Base-by-base conservation (phyloP, 169 alveolate genomes). In the Besnoitia besnoiti region DNA sequence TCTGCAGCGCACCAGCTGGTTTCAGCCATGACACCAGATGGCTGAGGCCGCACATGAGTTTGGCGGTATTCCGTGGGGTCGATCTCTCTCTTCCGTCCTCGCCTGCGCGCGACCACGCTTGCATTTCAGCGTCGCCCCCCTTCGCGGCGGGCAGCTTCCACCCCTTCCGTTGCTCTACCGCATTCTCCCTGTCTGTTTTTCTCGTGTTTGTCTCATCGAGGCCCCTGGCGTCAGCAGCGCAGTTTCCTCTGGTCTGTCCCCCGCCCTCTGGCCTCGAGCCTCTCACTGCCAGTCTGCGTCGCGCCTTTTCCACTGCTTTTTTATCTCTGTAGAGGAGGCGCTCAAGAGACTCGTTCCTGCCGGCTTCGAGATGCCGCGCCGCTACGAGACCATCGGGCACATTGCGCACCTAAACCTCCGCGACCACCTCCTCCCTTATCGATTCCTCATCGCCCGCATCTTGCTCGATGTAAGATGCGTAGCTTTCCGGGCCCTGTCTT, bases 401-500 rank as follows among this genome's bases (percentile, higher is more conserved):
- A 97, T 97, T 40, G 99, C 99, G 0, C 99, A 97, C 94, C 92
- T 97, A 90, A 97, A 97, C 94, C 96, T 97, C 59, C 96, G 97
- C 44, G 96, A 94, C 73, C 92, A 96, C n/a, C 96, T 95, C 51
- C 94, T 96, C 82, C 94, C 96, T 87, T 95, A 93, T 90, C 96
- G 96, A 94, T 94, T 96, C 80, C 91, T 97, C 55, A 97, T 97
- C 62, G 98, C 97, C 0, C 97, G 97, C 92, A 95, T 97, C 44
- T 87, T 97, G 39, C 89, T 96, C n/a, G 98, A 97, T 87, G 96
- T 95, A 62, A 51, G 96, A 7, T 49, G 59, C 24, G 24, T 7
- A 16, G 24, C 59, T 49, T 49, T 7, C 59, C 7, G 16, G 59
- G 16, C 59, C 59, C 7, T 49, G 24, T 49, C 59, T 49, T 16